A percentile compares a stretch with the other conserved stretches of the same genome.
phyloP scores from a whole-genome alignment of 192 early-diverging fungal genomes.

The Umbelopsis isabellina region DNA sequence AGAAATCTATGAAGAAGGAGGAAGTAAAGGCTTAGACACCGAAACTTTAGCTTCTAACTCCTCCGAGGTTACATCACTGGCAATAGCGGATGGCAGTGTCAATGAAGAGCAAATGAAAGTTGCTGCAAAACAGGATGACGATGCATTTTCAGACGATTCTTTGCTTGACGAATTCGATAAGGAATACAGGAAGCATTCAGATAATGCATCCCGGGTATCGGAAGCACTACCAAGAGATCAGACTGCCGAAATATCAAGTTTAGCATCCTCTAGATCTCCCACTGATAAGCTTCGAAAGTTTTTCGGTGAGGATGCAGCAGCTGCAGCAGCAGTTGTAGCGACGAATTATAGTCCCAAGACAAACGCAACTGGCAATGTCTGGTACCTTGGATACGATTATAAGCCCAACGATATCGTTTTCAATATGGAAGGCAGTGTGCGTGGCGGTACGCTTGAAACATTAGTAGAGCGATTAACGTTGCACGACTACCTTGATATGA shows the following conservation, averaged over 20 bases:
- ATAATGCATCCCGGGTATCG: neutral
- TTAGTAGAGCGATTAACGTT: constrained; percentile 89
- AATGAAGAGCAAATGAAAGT: neutral
- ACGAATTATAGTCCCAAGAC: constrained; percentile 15
- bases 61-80: constrained; percentile 1
- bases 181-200: neutral
- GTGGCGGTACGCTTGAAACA: constrained; percentile 87
- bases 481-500: constrained; percentile 82
- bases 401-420: constrained; percentile 75
- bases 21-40: neutral
- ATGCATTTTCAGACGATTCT: constrained; percentile 3
- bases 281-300: constrained; percentile 52
- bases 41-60: neutral
- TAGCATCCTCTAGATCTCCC: constrained; percentile 19
- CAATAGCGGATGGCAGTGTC: neutral
- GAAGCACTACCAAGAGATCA: neutral
- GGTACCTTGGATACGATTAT: constrained; percentile 87
- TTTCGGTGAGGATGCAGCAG: constrained; percentile 52
- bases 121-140: neutral
- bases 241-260: constrained; percentile 10
- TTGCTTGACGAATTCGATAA: neutral
- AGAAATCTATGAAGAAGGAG: constrained; percentile 16
- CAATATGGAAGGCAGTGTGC: constrained; percentile 83
- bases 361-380: constrained; percentile 51
- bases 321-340: constrained; percentile 13